Conservation (phyloP, 2,329 filamentous ascomycete genomes). For the Fusarium nelsonii region DNA sequence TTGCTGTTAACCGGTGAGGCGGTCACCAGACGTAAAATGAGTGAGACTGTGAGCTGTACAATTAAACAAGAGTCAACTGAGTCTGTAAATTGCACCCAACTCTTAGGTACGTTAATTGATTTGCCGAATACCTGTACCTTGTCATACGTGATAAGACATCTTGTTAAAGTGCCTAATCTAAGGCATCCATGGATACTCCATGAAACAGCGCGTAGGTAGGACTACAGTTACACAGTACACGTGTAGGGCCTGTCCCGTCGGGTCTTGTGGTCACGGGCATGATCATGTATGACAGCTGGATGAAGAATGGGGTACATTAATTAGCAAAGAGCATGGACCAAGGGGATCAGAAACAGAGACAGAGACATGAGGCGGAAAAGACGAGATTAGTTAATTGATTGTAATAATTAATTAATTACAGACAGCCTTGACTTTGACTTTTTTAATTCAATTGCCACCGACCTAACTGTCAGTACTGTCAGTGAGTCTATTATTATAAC, state of each 20-base stretch:
- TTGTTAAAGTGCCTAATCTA: not conserved
- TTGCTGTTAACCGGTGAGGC: constrained; percentile 35
- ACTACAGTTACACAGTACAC: not conserved
- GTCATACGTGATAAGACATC: constrained; percentile 18
- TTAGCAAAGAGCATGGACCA: constrained; percentile 19
- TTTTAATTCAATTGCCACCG: not conserved
- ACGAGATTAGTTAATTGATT: constrained; percentile 13
- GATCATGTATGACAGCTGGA: constrained; percentile 7
- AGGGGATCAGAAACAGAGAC: not conserved
- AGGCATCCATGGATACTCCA: constrained; percentile 11
- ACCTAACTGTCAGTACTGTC: not conserved
- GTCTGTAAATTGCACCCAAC: not conserved
- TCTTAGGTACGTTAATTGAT: not conserved
- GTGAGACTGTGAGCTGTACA: constrained; percentile 37
- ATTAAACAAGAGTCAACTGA: constrained; percentile 4
- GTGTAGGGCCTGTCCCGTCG: constrained; percentile 3
- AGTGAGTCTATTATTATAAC: not conserved
- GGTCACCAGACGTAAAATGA: constrained; percentile 34
- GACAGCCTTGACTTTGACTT: constrained; percentile 6
- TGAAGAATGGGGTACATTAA: constrained; percentile 14
- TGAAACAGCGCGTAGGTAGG: not conserved
- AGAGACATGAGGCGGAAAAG: constrained; percentile 12
- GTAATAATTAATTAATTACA: constrained; percentile 11
- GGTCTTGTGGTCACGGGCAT: constrained; percentile 12
- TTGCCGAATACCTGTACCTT: constrained; percentile 19